Percentiles rank a stretch among this genome's conserved stretches.
Evolutionary conservation across 371 early-diverging fungal species (phyloP).

Genomic region (Apophysomyces trapeziformis): DNA sequence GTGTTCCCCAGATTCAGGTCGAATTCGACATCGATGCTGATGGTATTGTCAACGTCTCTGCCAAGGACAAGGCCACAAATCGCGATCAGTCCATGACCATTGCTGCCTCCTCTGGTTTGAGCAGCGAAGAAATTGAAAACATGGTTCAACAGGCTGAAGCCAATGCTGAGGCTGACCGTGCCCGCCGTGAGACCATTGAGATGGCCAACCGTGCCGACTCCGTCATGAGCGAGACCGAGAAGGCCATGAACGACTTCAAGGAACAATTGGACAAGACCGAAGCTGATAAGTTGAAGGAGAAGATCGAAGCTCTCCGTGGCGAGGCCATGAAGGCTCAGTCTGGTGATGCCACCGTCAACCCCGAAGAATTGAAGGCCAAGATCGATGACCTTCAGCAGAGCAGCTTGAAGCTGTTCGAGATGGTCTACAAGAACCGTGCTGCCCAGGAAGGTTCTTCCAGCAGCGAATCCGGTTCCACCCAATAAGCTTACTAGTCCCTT

Average conservation of each 20-base stretch:
- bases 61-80: constrained; percentile 97
- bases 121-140: constrained; percentile 94
- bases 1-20: constrained; percentile 94
- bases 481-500: not conserved
- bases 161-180: constrained; percentile 91
- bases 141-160: constrained; percentile 95
- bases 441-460: constrained; percentile 22
- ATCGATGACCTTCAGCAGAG: constrained; percentile 85
- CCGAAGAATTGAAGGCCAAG: constrained; percentile 81
- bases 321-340: constrained; percentile 71
- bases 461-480: constrained; percentile 9
- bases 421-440: constrained; percentile 89
- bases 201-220: constrained; percentile 93
- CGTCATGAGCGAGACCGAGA: constrained; percentile 90
- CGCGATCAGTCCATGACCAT: constrained; percentile 96
- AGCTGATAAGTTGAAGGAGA: constrained; percentile 78
- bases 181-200: constrained; percentile 92
- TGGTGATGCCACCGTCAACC: constrained; percentile 55
- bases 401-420: constrained; percentile 93
- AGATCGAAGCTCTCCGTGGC: constrained; percentile 79
- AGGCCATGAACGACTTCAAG: constrained; percentile 93
- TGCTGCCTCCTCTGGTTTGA: constrained; percentile 96
- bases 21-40: constrained; percentile 99
- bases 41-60: constrained; percentile 98
- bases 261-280: constrained; percentile 88